Evolutionary conservation across 805 yeast species (phyloP), one percentile per base, ranked within the genome.

Genomic region (Lachancea lanzarotensis): DNA sequence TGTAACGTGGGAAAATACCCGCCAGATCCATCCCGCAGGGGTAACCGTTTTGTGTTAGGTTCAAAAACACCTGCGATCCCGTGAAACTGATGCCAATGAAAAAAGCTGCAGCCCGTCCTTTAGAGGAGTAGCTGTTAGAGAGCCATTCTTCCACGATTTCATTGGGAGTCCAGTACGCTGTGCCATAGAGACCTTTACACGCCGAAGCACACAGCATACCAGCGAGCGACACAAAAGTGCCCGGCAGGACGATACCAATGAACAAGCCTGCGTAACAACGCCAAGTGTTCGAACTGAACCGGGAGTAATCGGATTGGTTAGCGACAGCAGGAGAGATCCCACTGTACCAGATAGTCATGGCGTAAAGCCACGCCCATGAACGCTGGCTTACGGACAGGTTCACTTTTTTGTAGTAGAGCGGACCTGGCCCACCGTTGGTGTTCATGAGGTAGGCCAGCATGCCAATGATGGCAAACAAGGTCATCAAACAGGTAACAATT

Each of bases 11-110:
- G 11, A 52, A 56, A 9, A 67, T 40, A 11, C 67, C 67, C 3
- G 68, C 63, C 49, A 67, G 45, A 48, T 64, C 69, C 70, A 67
- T 66, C 12, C 70, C 70, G 33, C 72, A 71, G 13, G 70, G 64
- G 40, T 63, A 59, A 0, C 69, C 71, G 49, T 67, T 67, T 34
- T 62, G 70, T 33, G 67, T 49, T 26, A 65, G 49, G 46, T 70
- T 69, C 46, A 67, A 50, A 12, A 66, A 56, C 8, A 68, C 36
- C 46, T 69, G 72, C 16, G 70, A 67, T 6, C 57, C 52, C 17
- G 65, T 44, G 47, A 69, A 69, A 4, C 66, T 52, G 1, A 67
- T 36, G 1, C 70, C 71, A 15, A 62, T 55, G 50, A 70, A 69
- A 57, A 70, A 70, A n/a, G 67, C 59, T 9, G 69, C 74, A 17